Base-by-base conservation (phyloP, 306 rosid species). In the Coriaria nepalensis region DNA sequence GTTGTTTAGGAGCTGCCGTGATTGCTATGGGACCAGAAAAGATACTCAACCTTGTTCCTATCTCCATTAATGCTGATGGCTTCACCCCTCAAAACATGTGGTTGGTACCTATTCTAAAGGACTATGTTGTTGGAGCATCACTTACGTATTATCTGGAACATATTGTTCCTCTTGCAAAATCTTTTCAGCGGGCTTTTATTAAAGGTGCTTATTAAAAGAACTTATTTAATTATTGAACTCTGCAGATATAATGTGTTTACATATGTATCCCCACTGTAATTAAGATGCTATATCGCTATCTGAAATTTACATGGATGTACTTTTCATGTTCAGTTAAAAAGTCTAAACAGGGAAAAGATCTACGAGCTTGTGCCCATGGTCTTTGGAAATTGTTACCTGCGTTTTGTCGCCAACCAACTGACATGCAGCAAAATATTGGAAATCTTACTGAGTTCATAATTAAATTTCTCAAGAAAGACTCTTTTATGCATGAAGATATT, bases 21-120 rank as follows among this genome's bases (percentile, higher is more conserved):
- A 60, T 64, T 68, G 84, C 92, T 37, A 68, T 90, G 93, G 97
- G 97, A 56, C 84, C 88, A 13, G 95, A 81, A 73, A 79, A 59
- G 65, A 69, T 81, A 48, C 87, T 90, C 36, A 53, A 57, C 32
- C 68, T 74, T 65, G 67, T 81, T 50, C 87, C 94, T 48, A 73
- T 90, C 52, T 72, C 92, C 49, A 64, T 90, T 47, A 63, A 65
- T 63, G 79, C 67, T 62, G 40, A 60, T 12, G 61, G 52, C 32
- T 69, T 63, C 48, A 66, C 78, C 10, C 73, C 67, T 55, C 60
- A 65, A 70, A 90, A 84, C 68, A 60, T 73, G 64, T 90, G 95
- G 97, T 54, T 90, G 62, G 52, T 81, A 59, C 92, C 92, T 8
- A 71, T 90, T 76, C 64, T 90, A 67, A 82, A 73, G 68, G 56